Percentiles rank a stretch among this genome's conserved stretches.
These are phyloP conservation scores for Chlamydomonas incerta DNA, from an alignment of 139 green algal species.

Conservation along the genomic window DNA sequence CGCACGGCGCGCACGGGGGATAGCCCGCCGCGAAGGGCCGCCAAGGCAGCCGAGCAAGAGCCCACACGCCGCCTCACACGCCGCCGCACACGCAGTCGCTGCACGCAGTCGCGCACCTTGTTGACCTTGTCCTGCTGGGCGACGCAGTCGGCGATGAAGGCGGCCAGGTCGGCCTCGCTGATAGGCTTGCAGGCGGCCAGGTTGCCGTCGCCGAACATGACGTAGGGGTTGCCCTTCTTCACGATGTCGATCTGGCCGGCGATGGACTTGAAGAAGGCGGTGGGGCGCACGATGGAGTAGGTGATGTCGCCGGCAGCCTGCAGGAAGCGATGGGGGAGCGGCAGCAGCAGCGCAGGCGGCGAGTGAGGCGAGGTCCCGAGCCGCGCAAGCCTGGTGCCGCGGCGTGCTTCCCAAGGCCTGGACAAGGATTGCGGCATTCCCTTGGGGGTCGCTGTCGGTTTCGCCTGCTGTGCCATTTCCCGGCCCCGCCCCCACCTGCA, in stretches of 20 bases:
- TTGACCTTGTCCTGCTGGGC: constrained; percentile 53
- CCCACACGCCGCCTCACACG: no score
- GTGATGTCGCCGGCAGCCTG: constrained; percentile 84
- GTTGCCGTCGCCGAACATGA: constrained; percentile 99
- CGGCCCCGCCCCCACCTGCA: constrained; percentile 60
- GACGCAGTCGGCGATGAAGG: constrained; percentile 94
- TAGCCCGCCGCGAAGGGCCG: no score
- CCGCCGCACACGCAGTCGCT: no score
- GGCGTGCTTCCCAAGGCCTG: no score
- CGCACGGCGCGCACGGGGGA: no score
- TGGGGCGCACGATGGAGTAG: constrained; percentile 97
- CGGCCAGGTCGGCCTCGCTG: constrained; percentile 93
- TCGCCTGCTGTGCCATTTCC: no score
- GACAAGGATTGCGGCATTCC: no score
- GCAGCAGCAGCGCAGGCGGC: not conserved
- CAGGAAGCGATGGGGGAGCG: not conserved
- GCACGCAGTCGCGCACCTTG: constrained; percentile 52
- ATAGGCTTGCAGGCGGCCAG: constrained; percentile 99
- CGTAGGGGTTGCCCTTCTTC: constrained; percentile 95
- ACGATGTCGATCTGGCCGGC: constrained; percentile 89
- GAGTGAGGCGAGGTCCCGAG: no score
- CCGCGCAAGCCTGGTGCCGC: no score
- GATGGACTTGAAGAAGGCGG: constrained; percentile 99
- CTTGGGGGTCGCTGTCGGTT: no score
- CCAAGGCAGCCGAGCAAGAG: no score